Evolutionary conservation across 1,284 basidiomycete species (phyloP).

Genomic region (Schizophyllum amplum): DNA sequence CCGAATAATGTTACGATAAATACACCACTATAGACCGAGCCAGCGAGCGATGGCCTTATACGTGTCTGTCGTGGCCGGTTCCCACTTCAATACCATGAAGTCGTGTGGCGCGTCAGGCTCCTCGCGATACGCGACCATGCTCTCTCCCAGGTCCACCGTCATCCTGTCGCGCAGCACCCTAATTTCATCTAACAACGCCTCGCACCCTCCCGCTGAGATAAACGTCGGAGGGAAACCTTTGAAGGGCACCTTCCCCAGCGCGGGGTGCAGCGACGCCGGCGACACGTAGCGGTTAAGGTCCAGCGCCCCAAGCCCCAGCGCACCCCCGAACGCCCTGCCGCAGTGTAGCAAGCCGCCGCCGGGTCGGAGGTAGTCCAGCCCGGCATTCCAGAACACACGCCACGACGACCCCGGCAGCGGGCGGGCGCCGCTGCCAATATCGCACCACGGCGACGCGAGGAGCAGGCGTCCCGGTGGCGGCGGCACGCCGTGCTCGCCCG

Average conservation of each 20-base stretch:
- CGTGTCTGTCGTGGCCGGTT: not conserved
- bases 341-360: slow-evolving; percentile 21
- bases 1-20: too few species aligned
- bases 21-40: too few species aligned
- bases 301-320: slow-evolving; percentile 30
- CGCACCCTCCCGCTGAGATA: slow-evolving; percentile 44
- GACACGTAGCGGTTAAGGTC: slow-evolving; percentile 45
- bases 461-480: slow-evolving; percentile 39
- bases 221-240: slow-evolving; percentile 47
- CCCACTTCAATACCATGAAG: slow-evolving; percentile 29
- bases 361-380: slow-evolving; percentile 32
- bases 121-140: slow-evolving; percentile 39
- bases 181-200: slow-evolving; percentile 44
- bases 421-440: slow-evolving; percentile 27
- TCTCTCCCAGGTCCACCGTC: slow-evolving; percentile 38
- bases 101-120: slow-evolving; percentile 46
- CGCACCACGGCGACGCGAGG: slow-evolving; percentile 50
- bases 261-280: slow-evolving; percentile 37
- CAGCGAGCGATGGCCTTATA: not conserved
- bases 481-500: slow-evolving; percentile 17
- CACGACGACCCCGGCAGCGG: slow-evolving; percentile 23
- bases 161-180: slow-evolving; percentile 34
- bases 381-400: slow-evolving; percentile 14
- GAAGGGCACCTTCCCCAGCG: slow-evolving; percentile 29
- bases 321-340: slow-evolving; percentile 31